Evolutionary conservation across 805 yeast genomes (phyloP).

Genomic region (Brettanomyces naardenensis): DNA sequence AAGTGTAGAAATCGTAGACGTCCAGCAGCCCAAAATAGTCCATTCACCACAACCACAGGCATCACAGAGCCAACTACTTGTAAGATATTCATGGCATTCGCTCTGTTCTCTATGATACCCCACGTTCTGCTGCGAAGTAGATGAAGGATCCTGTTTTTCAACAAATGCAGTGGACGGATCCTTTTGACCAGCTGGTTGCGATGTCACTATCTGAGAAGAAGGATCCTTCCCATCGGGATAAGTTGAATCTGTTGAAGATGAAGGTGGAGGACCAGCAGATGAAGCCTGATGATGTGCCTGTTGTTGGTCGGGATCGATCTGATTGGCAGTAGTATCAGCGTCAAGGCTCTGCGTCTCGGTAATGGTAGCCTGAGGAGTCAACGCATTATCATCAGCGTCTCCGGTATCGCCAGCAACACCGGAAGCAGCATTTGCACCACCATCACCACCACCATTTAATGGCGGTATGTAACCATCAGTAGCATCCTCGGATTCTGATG

Average conservation of each 20-base stretch:
- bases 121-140: slow-evolving; percentile 7
- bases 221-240: too few species aligned
- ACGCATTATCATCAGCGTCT: background rate
- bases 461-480: slow-evolving; percentile 1
- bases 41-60: slow-evolving; percentile 6
- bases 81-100: slow-evolving; percentile 23
- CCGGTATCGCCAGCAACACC: background rate
- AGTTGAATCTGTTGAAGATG: background rate
- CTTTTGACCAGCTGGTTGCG: background rate
- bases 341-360: too few species aligned
- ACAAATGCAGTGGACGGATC: slow-evolving; percentile 1
- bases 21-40: background rate
- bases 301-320: too few species aligned
- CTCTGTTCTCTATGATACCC: slow-evolving; percentile 21
- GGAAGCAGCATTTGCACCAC: background rate
- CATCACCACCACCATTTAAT: background rate
- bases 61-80: slow-evolving; percentile 8
- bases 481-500: background rate
- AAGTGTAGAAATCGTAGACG: background rate
- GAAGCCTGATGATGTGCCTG: too few species aligned
- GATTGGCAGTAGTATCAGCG: background rate
- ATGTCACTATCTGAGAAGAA: background rate
- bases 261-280: too few species aligned
- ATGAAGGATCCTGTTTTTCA: slow-evolving; percentile 1
- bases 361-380: slow-evolving; percentile 20